Base-by-base conservation (phyloP, 129 eudicot genomes). In the Helichrysum umbraculigerum region DNA sequence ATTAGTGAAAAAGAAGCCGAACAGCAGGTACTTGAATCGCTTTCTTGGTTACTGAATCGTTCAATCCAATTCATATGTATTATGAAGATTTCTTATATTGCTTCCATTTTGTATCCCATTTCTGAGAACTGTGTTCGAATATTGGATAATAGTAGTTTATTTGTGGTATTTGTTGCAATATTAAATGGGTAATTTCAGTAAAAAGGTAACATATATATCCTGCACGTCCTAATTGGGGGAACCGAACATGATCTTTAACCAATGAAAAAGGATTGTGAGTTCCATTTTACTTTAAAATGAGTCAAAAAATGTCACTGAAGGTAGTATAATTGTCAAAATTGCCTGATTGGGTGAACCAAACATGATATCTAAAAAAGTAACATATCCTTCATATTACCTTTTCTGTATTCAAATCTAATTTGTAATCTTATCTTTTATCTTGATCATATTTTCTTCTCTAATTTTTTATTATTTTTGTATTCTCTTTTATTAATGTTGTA, bases 1-100 rank as follows among this genome's bases (percentile, higher is more conserved):
- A 82, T 87, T 28, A 86, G 84, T 76, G 99, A 91, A 83, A 78
- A 80, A 60, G 99, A 95, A 87, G 97, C 99, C 71, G 99, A 95
- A 81, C 84, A 84, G 58, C 86, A 79, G 97, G 99, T 95, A 72
- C 35, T 6, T 22, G 64, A 65, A 21, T 25, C 11, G 32, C 25
- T 7, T 65, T 9, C 22, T 61, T 76, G 29, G 59, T 51, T 62
- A 35, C 64, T 71, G 19, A 25, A 67, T 9, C 35, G 6, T 20
- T 41, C 70, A 20, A 60, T 29, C 54, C 10, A 17, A 37, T 28
- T 56, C 28, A 37, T 57, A 58, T 11, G 14, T 21, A 6, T 54
- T 66, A 76, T 76, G 57, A 56, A 51, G 56, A 61, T 62, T 41
- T 4, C 17, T 6, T n/a, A 3, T n/a, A n/a, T 4, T 56, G 61